Base-by-base conservation (phyloP, 2,329 filamentous ascomycete genomes). In the Phialophora tarda region DNA sequence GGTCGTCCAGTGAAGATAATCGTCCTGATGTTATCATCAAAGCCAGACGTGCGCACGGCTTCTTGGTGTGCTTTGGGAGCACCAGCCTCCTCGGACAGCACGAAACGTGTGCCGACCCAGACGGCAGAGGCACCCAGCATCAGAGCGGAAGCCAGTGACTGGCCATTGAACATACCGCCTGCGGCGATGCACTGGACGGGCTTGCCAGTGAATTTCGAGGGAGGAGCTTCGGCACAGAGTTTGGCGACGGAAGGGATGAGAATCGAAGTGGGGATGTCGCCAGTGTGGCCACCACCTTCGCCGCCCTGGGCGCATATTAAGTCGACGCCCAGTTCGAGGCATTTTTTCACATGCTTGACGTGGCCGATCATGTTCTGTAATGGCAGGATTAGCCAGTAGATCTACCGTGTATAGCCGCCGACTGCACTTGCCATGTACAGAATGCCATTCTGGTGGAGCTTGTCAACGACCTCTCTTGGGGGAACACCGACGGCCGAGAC, bases 281-380 rank as follows among this genome's bases (percentile, higher is more conserved):
- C 95, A 34, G 71, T 97, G 85, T 97, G 93, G 73, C 95, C 95
- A 78, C 95, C 95, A 71, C 95, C 95, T 83, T 99, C 95, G 74
- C 95, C 94, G 78, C 95, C 95, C 83, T 99, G 95, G 60, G 95
- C 95, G 84, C 94, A 98, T 83, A 99, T 98, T 75, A 99, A 91
- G 81, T 99, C 95, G 74, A 89, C 92, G 72, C 93, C 95, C 66
- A 93, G 86, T 59, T 94, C 92, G 69, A 99, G 86, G 81, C 92
- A 96, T 86, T 98, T 99, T 82, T 92, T 87, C 71, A 97, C 94
- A 83, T 99, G 95, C 89, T 99, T 99, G 77, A 95, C 94, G 86
- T 99, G 95, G 73, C 95, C 95, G 78, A 99, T 93, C 95, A 99
- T 99, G 89, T 99, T 99, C 95, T 98, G 86, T 96, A 97, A 24